These are phyloP conservation scores for Verticillium albo-atrum DNA, from an alignment of 2,329 filamentous ascomycete species.

Conservation along the genomic window DNA sequence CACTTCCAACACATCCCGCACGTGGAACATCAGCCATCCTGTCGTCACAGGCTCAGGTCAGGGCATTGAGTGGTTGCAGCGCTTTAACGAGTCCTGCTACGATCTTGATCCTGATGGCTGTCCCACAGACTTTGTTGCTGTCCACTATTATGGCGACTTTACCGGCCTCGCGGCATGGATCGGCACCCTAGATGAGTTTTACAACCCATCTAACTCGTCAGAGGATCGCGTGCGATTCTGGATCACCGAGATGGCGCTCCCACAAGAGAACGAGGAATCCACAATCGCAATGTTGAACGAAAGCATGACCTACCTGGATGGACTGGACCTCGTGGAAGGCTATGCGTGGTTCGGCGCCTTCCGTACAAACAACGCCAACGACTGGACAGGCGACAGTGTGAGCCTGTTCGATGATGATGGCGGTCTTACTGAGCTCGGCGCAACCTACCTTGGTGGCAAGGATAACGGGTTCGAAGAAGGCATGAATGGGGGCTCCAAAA, in stretches of 20 bases:
- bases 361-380: constrained; percentile 29
- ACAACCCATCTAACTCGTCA: constrained; percentile 16
- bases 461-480: constrained; percentile 31
- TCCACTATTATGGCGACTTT: constrained; percentile 36
- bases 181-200: constrained; percentile 27
- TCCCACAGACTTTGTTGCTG: constrained; percentile 33
- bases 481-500: constrained; percentile 5
- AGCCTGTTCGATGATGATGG: constrained; percentile 31
- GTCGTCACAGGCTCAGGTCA: constrained; percentile 32
- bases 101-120: constrained; percentile 31
- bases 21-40: constrained; percentile 35
- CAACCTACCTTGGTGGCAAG: constrained; percentile 32
- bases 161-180: constrained; percentile 30
- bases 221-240: constrained; percentile 22
- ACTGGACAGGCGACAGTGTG: constrained; percentile 32
- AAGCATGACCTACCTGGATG: constrained; percentile 29
- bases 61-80: constrained; percentile 32
- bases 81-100: constrained; percentile 35
- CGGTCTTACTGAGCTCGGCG: constrained; percentile 31
- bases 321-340: constrained; percentile 24
- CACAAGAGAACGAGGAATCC: constrained; percentile 23
- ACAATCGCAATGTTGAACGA: constrained; percentile 36
- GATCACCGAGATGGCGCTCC: constrained; percentile 36
- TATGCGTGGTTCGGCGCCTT: constrained; percentile 39
- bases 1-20: constrained; percentile 9